phyloP scores from a whole-genome alignment of 2,329 filamentous ascomycete genomes.

The Aspergillus thermomutatus region DNA sequence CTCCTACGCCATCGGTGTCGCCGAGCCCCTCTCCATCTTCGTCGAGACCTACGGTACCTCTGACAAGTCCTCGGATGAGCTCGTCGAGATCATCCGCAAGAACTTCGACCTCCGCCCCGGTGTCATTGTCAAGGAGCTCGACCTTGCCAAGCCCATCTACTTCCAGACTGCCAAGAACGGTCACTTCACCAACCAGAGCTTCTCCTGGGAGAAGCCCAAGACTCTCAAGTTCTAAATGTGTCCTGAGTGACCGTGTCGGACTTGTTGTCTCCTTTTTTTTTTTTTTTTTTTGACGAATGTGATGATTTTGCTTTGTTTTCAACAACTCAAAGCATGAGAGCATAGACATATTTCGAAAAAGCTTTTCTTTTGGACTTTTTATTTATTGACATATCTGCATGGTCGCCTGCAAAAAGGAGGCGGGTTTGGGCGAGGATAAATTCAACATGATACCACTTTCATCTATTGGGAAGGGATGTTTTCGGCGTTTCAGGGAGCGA shows the following conservation, averaged over 20 bases:
- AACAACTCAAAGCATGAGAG: conserved; percentile 48
- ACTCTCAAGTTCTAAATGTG: conserved; percentile 75
- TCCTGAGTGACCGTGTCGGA: conserved; percentile 16
- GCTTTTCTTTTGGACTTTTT: conserved; percentile 25
- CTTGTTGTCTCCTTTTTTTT: conserved; percentile 12
- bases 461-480: conserved; percentile 39
- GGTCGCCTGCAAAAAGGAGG: conserved; percentile 28
- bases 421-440: conserved; percentile 41
- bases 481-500: conserved; percentile 42
- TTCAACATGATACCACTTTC: conserved; percentile 50
- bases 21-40: conserved; percentile 96
- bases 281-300: conserved; percentile 38
- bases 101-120: conserved; percentile 99
- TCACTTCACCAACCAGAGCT: conserved; percentile 98
- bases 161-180: conserved; percentile 98
- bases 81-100: conserved; percentile 87
- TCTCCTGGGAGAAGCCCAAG: conserved; percentile 99
- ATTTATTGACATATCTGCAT: conserved; percentile 36
- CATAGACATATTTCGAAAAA: conserved; percentile 37
- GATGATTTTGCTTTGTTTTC: conserved; percentile 49
- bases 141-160: conserved; percentile 96
- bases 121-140: conserved; percentile 97
- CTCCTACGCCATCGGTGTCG: conserved; percentile 98
- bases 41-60: conserved; percentile 98
- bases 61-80: conserved; percentile 80